Conservation (phyloP, 2,329 filamentous ascomycete species). For the Curvularia sp. region DNA sequence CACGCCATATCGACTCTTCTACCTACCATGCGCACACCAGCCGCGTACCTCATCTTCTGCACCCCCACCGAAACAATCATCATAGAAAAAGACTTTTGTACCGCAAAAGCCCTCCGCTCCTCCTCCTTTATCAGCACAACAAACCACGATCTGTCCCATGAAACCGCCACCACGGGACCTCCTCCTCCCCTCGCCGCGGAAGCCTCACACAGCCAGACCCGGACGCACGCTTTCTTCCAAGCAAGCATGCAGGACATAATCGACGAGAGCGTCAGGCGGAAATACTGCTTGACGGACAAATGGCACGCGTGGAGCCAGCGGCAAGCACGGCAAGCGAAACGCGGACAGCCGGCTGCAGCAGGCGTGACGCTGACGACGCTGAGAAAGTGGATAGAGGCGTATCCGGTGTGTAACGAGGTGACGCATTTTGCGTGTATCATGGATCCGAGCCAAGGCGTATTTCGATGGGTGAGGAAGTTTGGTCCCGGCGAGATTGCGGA, state of each 20-base stretch:
- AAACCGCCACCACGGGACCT: slow-evolving; percentile 4
- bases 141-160: slow-evolving; percentile 59
- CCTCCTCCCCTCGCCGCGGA: background rate
- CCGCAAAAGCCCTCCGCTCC: slow-evolving; percentile 56
- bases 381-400: slow-evolving; percentile 58
- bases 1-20: slow-evolving; percentile 45
- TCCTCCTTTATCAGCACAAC: slow-evolving; percentile 63
- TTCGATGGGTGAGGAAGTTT: slow-evolving; percentile 54
- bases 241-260: slow-evolving; percentile 39
- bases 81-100: slow-evolving; percentile 64
- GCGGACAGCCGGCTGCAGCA: background rate
- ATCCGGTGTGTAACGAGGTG: slow-evolving; percentile 63
- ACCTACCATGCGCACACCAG: slow-evolving; percentile 55
- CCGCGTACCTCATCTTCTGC: slow-evolving; percentile 65
- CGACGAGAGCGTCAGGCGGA: slow-evolving; percentile 46
- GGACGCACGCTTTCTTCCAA: slow-evolving; percentile 18
- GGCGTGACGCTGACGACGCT: slow-evolving; percentile 50
- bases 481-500: slow-evolving; percentile 19
- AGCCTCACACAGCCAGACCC: slow-evolving; percentile 12
- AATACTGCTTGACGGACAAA: slow-evolving; percentile 38
- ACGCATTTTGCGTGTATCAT: slow-evolving; percentile 67
- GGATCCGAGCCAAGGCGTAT: slow-evolving; percentile 59
- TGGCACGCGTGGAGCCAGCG: slow-evolving; percentile 29
- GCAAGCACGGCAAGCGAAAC: slow-evolving; percentile 20
- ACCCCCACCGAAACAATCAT: slow-evolving; percentile 57